Percentiles rank a stretch among this genome's conserved stretches.
Conservation (phyloP, 331 rosid species). For the Erythrophleum ivorense region DNA sequence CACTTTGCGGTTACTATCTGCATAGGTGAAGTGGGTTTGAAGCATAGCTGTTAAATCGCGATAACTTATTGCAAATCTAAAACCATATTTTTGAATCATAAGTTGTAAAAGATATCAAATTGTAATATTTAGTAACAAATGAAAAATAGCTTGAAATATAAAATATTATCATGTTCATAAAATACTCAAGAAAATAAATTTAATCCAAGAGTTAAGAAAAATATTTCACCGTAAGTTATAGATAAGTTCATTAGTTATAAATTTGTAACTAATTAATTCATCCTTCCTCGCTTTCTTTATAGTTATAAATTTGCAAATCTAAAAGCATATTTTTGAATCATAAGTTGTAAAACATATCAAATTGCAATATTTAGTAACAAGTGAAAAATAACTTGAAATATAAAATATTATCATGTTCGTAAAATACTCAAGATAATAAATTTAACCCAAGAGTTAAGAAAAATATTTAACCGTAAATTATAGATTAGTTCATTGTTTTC, state of each 20-base stretch:
- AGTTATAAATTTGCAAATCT: too few species aligned
- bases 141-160: background rate
- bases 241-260: background rate
- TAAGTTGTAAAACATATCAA: too few species aligned
- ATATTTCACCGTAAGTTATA: background rate
- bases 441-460: too few species aligned
- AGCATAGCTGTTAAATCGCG: background rate
- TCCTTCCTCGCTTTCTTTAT: background rate
- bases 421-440: too few species aligned
- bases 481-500: background rate
- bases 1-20: background rate
- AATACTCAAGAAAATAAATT: background rate
- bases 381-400: too few species aligned
- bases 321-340: too few species aligned
- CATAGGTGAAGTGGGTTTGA: background rate
- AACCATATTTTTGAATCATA: background rate
- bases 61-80: background rate
- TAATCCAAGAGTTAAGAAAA: background rate
- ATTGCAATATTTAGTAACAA: too few species aligned
- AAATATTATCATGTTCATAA: background rate
- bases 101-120: background rate
- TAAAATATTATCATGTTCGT: too few species aligned
- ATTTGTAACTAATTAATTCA: background rate
- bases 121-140: background rate
- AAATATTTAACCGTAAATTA: too few species aligned